Base-by-base conservation (phyloP, 257 asterid species). In the Solanum chmielewskii region DNA sequence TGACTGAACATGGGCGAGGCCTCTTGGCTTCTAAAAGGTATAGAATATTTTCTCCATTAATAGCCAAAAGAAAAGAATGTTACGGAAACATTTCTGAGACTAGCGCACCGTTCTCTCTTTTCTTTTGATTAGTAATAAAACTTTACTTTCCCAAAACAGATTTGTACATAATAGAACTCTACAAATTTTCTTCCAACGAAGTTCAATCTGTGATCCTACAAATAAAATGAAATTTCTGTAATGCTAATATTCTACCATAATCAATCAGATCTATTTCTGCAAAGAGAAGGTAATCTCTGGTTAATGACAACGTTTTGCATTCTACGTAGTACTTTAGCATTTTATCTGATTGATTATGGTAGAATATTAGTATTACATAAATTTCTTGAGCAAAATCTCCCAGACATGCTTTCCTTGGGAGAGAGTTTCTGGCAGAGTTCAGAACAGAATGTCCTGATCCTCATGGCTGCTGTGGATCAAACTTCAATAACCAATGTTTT, bases 1-100 rank as follows among this genome's bases (percentile, higher is more conserved):
- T 97, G 92, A 97, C 99, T 77, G 98, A 96, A 88, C 99, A 91
- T 92, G 99, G 99, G 39, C 96, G 98, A 87, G 94, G 97, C 84
- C 93, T 97, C 89, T 84, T 97, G 93, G 92, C 98, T 87, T 96
- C 99, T 25, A 96, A 98, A 92, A 96, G 98, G 99, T 95, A 87
- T 86, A 52, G 66, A 41, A 86, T 90, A 82, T 75, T 86, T 82
- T 47, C 81, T 77, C 52, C 87, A 41, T 88, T 20, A 47, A 80
- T 49, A 80, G 20, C 69, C 44, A 80, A 80, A 80, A 80, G 66
- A 20, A 29, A 44, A 45, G 66, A 78, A 16, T 0, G 37, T 27
- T 80, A 29, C 84, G 29, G 47, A 29, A 78, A 27, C 29, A 18
- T 45, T 80, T 49, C 84, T 80, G 42, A 47, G 42, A 29, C 41